These are phyloP conservation scores for Phytophthora litchii DNA, from an alignment of 352 stramenopile genomes.

Conservation along the genomic window DNA sequence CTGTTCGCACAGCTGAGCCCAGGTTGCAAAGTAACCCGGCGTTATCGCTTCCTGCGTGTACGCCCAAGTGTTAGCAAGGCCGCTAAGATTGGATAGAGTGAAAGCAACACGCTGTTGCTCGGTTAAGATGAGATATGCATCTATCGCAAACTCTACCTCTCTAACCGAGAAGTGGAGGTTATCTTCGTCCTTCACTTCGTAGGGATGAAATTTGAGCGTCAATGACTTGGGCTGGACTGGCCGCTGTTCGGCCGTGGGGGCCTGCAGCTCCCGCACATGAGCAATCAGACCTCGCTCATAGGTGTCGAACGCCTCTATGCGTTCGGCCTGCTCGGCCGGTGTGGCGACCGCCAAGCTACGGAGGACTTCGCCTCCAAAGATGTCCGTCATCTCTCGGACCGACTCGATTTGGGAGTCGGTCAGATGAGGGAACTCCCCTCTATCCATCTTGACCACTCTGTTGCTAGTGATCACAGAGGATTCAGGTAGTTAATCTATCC, in stretches of 20 bases:
- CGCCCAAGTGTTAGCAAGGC: constrained; percentile 23
- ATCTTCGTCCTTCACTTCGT: constrained; percentile 12
- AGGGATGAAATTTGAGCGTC: no score
- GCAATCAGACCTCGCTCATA: neutral
- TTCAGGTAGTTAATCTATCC: no score
- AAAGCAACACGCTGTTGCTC: constrained; percentile 21
- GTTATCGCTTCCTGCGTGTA: constrained; percentile 4
- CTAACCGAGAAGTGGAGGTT: constrained; percentile 23
- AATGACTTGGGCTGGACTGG: neutral
- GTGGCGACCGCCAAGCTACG: neutral
- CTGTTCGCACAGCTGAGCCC: constrained; percentile 6
- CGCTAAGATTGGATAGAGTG: constrained; percentile 18
- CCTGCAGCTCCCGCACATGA: neutral
- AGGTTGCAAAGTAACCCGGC: constrained; percentile 12
- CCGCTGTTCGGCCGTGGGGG: neutral
- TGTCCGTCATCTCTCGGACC: neutral
- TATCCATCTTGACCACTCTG: no score
- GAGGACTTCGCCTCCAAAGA: neutral
- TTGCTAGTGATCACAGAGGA: no score
- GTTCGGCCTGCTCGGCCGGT: neutral
- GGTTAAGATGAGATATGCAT: constrained; percentile 1
- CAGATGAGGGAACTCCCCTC: no score
- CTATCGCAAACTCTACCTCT: constrained; percentile 30
- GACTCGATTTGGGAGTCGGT: no score
- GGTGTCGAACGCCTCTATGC: neutral